Evolutionary conservation across 305 asterid genomes (phyloP).

Genomic region (Plantago rigida): DNA sequence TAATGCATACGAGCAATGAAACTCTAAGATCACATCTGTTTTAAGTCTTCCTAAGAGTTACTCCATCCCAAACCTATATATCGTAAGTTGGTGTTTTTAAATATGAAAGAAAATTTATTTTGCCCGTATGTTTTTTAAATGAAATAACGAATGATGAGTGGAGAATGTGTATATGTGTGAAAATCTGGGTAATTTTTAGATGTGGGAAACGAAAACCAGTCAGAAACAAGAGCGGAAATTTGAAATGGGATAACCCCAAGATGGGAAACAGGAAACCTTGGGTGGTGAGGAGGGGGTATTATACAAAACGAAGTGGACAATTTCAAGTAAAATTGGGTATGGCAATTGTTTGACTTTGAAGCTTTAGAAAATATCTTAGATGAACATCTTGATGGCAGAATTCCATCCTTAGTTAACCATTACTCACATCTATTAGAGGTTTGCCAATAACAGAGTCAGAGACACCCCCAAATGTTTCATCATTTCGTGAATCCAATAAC

Average conservation of each 20-base stretch:
- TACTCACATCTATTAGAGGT: conserved; percentile 31
- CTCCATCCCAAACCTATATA: too few relatives aligned
- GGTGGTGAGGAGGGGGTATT: too few relatives aligned
- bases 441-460: conserved; percentile 37
- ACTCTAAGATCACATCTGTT: neutral
- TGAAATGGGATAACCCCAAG: too few relatives aligned
- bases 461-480: conserved; percentile 73
- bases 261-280: too few relatives aligned
- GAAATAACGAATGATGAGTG: too few relatives aligned
- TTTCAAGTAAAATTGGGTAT: conserved; percentile 5
- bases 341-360: neutral
- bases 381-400: conserved; percentile 38
- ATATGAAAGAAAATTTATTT: too few relatives aligned
- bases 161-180: too few relatives aligned
- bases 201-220: too few relatives aligned
- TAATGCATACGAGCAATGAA: neutral
- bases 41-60: neutral
- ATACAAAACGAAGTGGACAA: neutral
- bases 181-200: too few relatives aligned
- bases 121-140: too few relatives aligned
- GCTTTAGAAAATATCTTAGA: conserved; percentile 35
- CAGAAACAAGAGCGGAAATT: too few relatives aligned
- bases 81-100: too few relatives aligned
- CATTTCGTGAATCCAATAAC: conserved; percentile 55
- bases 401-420: conserved; percentile 32